Percentiles rank a stretch among this genome's conserved stretches.
Evolutionary conservation across 1,284 basidiomycete species (phyloP).

Genomic region (Leucoagaricus sp.): DNA sequence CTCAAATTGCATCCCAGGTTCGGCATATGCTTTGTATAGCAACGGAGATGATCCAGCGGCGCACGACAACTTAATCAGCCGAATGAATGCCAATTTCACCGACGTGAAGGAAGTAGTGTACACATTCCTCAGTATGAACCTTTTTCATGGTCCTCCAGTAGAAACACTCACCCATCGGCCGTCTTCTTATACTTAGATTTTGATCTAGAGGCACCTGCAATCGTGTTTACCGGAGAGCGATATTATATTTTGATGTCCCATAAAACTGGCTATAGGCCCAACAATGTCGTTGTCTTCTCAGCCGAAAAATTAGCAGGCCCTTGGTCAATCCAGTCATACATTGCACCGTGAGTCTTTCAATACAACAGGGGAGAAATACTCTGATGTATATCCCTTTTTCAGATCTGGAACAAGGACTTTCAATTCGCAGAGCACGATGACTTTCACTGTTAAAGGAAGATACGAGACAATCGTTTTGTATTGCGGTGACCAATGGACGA

Average conservation of each 20-base stretch:
- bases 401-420: constrained; percentile 11
- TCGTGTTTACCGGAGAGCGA: constrained; percentile 6
- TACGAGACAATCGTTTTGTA: constrained; percentile 5
- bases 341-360: constrained; percentile 12
- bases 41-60: constrained; percentile 10
- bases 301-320: constrained; percentile 8
- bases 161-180: background rate
- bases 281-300: constrained; percentile 13
- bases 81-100: constrained; percentile 10
- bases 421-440: constrained; percentile 11
- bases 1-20: background rate
- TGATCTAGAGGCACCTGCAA: constrained; percentile 8
- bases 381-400: background rate
- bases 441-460: constrained; percentile 3
- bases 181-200: background rate
- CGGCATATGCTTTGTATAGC: constrained; percentile 9
- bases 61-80: constrained; percentile 9
- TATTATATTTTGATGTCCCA: constrained; percentile 12
- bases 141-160: background rate
- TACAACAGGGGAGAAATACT: background rate
- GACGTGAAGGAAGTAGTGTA: constrained; percentile 6
- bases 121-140: background rate
- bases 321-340: constrained; percentile 9
- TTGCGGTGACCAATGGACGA: constrained; percentile 11
- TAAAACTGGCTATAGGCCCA: constrained; percentile 10